Conservation (phyloP, 2,329 filamentous ascomycete genomes). For the Aschersonia sp. region DNA sequence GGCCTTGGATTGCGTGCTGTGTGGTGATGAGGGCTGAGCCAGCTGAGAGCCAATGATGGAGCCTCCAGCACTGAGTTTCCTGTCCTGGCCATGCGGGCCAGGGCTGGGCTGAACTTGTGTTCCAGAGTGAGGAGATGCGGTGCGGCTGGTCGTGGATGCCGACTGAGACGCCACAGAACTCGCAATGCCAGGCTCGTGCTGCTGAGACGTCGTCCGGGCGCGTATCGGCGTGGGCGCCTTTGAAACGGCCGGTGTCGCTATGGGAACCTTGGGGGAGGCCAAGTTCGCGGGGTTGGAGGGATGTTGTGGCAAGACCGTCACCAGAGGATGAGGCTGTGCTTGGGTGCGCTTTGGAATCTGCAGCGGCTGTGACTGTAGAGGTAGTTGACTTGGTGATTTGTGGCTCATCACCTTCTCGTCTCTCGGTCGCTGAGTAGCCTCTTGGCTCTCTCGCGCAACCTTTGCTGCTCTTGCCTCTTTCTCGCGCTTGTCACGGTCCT, state of each 20-base stretch:
- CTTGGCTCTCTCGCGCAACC: conserved; percentile 43
- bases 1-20: conserved; percentile 21
- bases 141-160: conserved; percentile 36
- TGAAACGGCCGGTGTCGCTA: conserved; percentile 67
- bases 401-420: conserved; percentile 35
- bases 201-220: conserved; percentile 64
- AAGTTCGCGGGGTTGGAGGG: conserved; percentile 41
- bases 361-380: conserved; percentile 8
- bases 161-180: conserved; percentile 59
- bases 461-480: conserved; percentile 41
- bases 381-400: conserved; percentile 23
- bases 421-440: conserved; percentile 48
- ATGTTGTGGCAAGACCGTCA: conserved; percentile 42
- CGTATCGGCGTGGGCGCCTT: conserved; percentile 73
- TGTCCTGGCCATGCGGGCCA: conserved; percentile 44
- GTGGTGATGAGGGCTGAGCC: conserved; percentile 41
- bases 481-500: conserved; percentile 46
- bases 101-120: conserved; percentile 53
- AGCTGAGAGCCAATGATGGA: conserved; percentile 14
- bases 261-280: conserved; percentile 65
- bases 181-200: conserved; percentile 57
- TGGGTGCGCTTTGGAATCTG: conserved; percentile 10
- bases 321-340: conserved; percentile 26
- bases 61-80: conserved; percentile 43
- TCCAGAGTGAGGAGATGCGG: conserved; percentile 43